A percentile compares a stretch with the other conserved stretches of the same genome.
Evolutionary conservation across 23 red algal genomes (phyloP).

Genomic region (Porphyridium purpureum): DNA sequence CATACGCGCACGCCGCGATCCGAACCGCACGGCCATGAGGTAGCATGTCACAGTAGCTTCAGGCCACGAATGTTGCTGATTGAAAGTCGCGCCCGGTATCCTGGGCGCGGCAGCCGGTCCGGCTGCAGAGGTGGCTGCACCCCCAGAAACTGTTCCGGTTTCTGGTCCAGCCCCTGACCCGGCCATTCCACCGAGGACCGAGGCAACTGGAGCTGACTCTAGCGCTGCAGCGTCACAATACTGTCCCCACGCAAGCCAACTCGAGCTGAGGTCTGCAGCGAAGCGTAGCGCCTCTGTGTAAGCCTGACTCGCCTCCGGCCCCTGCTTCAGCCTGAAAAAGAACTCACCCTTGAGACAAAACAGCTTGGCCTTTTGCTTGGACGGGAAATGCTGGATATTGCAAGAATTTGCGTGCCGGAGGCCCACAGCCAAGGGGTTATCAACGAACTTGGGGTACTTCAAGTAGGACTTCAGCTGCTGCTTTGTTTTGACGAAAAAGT

Average conservation of each 20-base stretch:
- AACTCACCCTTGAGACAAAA: slow-evolving; percentile 68
- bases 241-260: slow-evolving; percentile 77
- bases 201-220: too few relatives aligned
- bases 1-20: slow-evolving; percentile 48
- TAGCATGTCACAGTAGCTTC: slow-evolving; percentile 73
- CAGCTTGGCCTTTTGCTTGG: slow-evolving; percentile 74
- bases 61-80: too few relatives aligned
- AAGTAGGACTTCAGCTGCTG: slow-evolving; percentile 61
- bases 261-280: slow-evolving; percentile 42
- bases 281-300: slow-evolving; percentile 33
- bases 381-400: slow-evolving; percentile 65
- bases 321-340: slow-evolving; percentile 13
- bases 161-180: too few relatives aligned
- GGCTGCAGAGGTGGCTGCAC: too few relatives aligned
- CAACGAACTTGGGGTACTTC: slow-evolving; percentile 14
- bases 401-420: slow-evolving; percentile 49
- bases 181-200: too few relatives aligned
- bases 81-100: too few relatives aligned
- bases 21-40: slow-evolving; percentile 67
- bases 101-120: too few relatives aligned
- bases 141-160: too few relatives aligned
- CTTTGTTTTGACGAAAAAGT: slow-evolving; percentile 96
- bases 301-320: slow-evolving; percentile 41
- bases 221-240: slow-evolving; percentile 33
- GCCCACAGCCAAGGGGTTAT: slow-evolving; percentile 41